These are phyloP conservation scores for Thraustochytrium striatum DNA, from an alignment of 352 stramenopile species.

Conservation along the genomic window DNA sequence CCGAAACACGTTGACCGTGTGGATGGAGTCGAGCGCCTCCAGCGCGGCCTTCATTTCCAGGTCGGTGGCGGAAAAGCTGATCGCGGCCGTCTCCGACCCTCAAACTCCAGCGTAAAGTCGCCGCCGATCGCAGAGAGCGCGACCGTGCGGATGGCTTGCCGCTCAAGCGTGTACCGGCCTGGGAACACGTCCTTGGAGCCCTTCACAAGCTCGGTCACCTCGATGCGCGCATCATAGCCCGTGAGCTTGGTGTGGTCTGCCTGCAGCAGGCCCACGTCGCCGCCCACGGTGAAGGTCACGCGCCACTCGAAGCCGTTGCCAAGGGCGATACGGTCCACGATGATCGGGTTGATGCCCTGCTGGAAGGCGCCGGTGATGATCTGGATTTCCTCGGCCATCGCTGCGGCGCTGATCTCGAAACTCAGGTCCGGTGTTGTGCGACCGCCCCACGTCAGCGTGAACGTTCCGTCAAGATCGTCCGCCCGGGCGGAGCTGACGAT, in stretches of 20 bases:
- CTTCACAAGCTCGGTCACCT: slow-evolving; percentile 5
- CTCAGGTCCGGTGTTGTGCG: slow-evolving; percentile 59
- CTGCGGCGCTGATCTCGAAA: slow-evolving; percentile 61
- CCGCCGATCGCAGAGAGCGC: slow-evolving; percentile 36
- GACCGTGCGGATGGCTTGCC: slow-evolving; percentile 20
- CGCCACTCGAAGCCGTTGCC: slow-evolving; percentile 69
- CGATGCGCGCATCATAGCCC: slow-evolving; percentile 24
- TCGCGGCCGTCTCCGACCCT: slow-evolving; percentile 53
- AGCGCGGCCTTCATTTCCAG: slow-evolving; percentile 85
- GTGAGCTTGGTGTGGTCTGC: slow-evolving; percentile 22
- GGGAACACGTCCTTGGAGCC: slow-evolving; percentile 23
- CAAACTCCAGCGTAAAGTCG: slow-evolving; percentile 41
- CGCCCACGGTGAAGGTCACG: slow-evolving; percentile 66
- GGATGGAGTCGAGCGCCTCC: slow-evolving; percentile 75
- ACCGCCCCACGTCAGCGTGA: slow-evolving; percentile 70
- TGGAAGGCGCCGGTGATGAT: slow-evolving; percentile 68
- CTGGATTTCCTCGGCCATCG: slow-evolving; percentile 66
- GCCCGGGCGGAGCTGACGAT: slow-evolving; percentile 57
- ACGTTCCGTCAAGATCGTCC: slow-evolving; percentile 59
- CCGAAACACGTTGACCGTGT: slow-evolving; percentile 73
- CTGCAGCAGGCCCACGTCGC: slow-evolving; percentile 45
- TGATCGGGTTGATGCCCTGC: slow-evolving; percentile 64
- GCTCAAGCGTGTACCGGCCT: slow-evolving; percentile 38
- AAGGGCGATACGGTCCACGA: slow-evolving; percentile 57
- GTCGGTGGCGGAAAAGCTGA: slow-evolving; percentile 64